These are phyloP conservation scores for Petrea volubilis DNA, from an alignment of 257 asterid genomes.

Conservation along the genomic window DNA sequence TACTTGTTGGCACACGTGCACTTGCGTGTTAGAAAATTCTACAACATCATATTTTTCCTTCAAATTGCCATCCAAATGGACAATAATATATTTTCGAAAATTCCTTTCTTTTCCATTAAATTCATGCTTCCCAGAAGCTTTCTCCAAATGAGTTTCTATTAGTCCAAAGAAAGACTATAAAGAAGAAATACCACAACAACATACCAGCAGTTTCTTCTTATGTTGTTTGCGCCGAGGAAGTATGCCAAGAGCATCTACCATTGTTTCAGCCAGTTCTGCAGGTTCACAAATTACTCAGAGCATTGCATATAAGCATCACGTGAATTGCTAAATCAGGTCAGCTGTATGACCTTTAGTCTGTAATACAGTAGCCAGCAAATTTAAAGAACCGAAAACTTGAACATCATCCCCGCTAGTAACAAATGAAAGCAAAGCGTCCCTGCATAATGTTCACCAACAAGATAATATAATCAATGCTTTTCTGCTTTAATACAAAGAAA, in stretches of 20 bases:
- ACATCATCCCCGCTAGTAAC: conserved; percentile 77
- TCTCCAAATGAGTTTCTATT: no score
- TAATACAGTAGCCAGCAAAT: conserved; percentile 80
- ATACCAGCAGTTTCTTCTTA: conserved; percentile 87
- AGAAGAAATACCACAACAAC: conserved; percentile 28
- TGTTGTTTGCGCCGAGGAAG: conserved; percentile 96
- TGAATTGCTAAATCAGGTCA: conserved; percentile 24
- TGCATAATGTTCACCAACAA: conserved; percentile 34
- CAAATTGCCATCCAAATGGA: neutral
- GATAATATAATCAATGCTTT: conserved; percentile 18
- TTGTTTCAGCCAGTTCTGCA: conserved; percentile 93
- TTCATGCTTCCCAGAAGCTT: no score
- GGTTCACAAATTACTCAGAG: conserved; percentile 25
- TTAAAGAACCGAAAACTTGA: conserved; percentile 86
- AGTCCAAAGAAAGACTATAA: neutral
- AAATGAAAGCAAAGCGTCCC: conserved; percentile 93
- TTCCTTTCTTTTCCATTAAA: no score
- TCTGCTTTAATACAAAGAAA: conserved; percentile 7
- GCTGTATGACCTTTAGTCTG: conserved; percentile 82
- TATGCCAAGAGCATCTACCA: conserved; percentile 96
- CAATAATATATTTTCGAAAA: no score
- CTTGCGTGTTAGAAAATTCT: no score
- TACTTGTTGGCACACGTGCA: no score
- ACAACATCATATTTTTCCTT: no score
- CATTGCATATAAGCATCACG: conserved; percentile 25